Percentiles rank a stretch among this genome's conserved stretches.
Conservation (phyloP, 2,329 filamentous ascomycete species). For the Triangularia verruculosa region DNA sequence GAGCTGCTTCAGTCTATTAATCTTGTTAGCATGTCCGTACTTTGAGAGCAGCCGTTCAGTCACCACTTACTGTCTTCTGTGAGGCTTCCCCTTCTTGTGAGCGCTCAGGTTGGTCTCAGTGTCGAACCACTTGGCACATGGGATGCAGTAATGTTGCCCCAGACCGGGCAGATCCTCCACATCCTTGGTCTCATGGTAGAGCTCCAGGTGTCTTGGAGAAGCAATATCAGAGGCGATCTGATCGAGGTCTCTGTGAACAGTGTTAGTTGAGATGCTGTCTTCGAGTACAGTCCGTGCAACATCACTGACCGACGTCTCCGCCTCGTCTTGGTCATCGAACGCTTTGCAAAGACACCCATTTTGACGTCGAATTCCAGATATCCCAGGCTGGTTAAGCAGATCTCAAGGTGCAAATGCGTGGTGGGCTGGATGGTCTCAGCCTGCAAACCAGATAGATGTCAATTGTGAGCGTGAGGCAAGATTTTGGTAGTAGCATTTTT, state of each 20-base stretch:
- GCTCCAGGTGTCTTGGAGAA: constrained; percentile 73
- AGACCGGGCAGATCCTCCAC: constrained; percentile 84
- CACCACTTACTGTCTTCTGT: constrained; percentile 73
- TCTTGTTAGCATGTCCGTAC: neutral
- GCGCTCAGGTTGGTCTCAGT: constrained; percentile 70
- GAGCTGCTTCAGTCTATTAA: constrained; percentile 69
- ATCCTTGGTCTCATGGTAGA: constrained; percentile 75
- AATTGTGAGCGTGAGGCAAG: constrained; percentile 10
- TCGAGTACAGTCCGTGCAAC: neutral
- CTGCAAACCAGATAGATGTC: neutral
- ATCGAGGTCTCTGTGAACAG: constrained; percentile 73
- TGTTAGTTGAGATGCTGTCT: constrained; percentile 16
- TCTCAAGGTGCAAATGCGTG: neutral
- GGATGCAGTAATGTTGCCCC: constrained; percentile 81
- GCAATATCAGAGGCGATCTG: constrained; percentile 82
- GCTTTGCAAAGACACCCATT: constrained; percentile 68
- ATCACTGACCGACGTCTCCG: constrained; percentile 60
- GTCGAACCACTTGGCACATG: constrained; percentile 97
- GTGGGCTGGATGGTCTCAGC: neutral
- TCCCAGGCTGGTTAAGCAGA: neutral
- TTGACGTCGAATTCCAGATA: constrained; percentile 25
- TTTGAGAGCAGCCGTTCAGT: neutral
- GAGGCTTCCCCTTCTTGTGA: constrained; percentile 84
- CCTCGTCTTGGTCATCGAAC: constrained; percentile 71
- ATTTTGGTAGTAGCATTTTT: constrained; percentile 9